These are phyloP conservation scores for Haplographium delicatum DNA, from an alignment of 495 filamentous ascomycete species.

Conservation along the genomic window DNA sequence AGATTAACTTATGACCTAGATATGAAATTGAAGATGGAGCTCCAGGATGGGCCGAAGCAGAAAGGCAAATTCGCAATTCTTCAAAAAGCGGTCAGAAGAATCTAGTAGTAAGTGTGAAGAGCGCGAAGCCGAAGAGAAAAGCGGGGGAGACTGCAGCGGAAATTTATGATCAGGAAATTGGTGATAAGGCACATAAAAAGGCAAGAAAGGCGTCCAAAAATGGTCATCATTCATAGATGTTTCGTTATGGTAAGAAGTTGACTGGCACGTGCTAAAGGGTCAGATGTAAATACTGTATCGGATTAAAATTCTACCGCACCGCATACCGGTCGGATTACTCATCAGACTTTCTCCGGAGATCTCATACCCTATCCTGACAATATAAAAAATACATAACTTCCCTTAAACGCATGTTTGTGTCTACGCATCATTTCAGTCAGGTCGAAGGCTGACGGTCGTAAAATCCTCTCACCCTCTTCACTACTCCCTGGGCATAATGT, in stretches of 20 bases:
- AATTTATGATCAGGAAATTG: conserved; percentile 54
- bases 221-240: conserved; percentile 9
- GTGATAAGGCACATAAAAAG: conserved; percentile 52
- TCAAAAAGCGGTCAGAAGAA: conserved; percentile 52
- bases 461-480: too few relatives aligned
- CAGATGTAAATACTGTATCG: too few relatives aligned
- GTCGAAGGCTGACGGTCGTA: too few relatives aligned
- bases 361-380: too few relatives aligned
- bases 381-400: too few relatives aligned
- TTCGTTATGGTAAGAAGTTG: too few relatives aligned
- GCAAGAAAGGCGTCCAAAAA: conserved; percentile 33
- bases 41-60: conserved; percentile 75
- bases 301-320: neutral
- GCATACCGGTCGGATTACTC: too few relatives aligned
- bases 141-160: conserved; percentile 57
- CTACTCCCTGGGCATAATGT: too few relatives aligned
- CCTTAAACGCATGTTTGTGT: too few relatives aligned
- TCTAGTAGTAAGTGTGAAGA: conserved; percentile 79
- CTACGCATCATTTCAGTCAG: too few relatives aligned
- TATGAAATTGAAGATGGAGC: conserved; percentile 73
- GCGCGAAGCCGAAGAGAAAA: conserved; percentile 71
- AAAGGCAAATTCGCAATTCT: conserved; percentile 62
- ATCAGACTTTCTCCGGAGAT: too few relatives aligned
- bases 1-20: conserved; percentile 50
- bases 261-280: too few relatives aligned